Percentiles rank a stretch among this genome's conserved stretches.
phyloP scores from a whole-genome alignment of 2,329 filamentous ascomycete species.

The Diplodia sapinea region DNA sequence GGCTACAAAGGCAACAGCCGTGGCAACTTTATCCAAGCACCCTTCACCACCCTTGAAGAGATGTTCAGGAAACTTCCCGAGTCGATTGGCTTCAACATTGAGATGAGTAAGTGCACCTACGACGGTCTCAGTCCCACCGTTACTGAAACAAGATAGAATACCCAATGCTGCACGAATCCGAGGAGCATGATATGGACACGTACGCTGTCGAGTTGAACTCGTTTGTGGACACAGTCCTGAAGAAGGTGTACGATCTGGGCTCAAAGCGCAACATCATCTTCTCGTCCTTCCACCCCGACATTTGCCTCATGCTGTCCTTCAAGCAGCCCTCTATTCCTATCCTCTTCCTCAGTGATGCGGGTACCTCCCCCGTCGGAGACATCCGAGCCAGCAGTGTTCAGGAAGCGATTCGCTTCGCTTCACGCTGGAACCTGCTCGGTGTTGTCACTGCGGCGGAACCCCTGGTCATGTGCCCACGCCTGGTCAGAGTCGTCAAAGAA shows the following conservation, averaged over 20 bases:
- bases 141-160: constrained; percentile 64
- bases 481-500: constrained; percentile 93
- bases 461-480: constrained; percentile 82
- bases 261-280: constrained; percentile 91
- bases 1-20: constrained; percentile 96
- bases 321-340: constrained; percentile 98
- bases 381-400: constrained; percentile 89
- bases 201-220: constrained; percentile 95
- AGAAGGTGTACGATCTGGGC: constrained; percentile 85
- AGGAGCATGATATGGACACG: constrained; percentile 95
- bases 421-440: constrained; percentile 90
- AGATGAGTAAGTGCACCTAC: constrained; percentile 68
- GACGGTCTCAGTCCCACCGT: background rate
- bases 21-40: constrained; percentile 92
- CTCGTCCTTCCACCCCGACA: constrained; percentile 95
- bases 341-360: constrained; percentile 90
- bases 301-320: constrained; percentile 91
- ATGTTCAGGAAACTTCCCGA: constrained; percentile 85
- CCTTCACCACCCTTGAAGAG: constrained; percentile 93
- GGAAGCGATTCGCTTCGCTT: constrained; percentile 93
- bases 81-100: constrained; percentile 93
- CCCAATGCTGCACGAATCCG: constrained; percentile 93
- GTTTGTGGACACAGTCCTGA: constrained; percentile 91
- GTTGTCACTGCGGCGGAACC: constrained; percentile 90
- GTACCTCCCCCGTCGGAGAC: constrained; percentile 80